Evolutionary conservation across 768 basidiomycete species (phyloP), one percentile per base, ranked within the genome.

Genomic region (Phylloporus sp.): DNA sequence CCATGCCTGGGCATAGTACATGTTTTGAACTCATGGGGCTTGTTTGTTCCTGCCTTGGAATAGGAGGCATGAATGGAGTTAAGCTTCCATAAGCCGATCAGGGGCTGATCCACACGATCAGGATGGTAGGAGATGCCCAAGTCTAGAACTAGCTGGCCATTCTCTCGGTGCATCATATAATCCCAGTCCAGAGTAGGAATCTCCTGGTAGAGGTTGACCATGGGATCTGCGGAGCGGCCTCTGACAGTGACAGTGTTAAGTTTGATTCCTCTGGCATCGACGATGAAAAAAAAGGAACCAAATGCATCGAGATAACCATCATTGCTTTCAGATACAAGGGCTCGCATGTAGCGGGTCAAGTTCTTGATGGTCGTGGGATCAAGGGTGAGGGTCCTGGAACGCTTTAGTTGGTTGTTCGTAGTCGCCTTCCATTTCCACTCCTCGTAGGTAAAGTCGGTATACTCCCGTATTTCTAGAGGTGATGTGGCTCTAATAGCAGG

Each of bases 271-370:
- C 52, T 55, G 36, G 24, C 26, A 7, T 60, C 54, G 0, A 28
- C 23, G 8, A 60, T 53, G 36, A 59, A 60, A 47, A 50, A 59
- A 41, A 56, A 60, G 9, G 57, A 60, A 10, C 57, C 47, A 5
- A 54, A 60, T 0, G 10, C 4, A 6, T 46, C 40, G 4, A 54
- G 53, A 46, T 42, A 12, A 34, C 31, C 27, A 5, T 36, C 38
- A 7, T 26, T 8, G 50, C 34, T 45, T 20, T 46, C 6, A 6
- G 45, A 42, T 7, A 54, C 32, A 5, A 55, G 2, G n/a, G 2
- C 1, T 7, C 28, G 39, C 54, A 55, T 55, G 26, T 27, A 27
- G 6, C 22, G 4, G 13, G 43, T 11, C 45, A 55, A 4, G 23
- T 32, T 24, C 6, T 51, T 20, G 0, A 55, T 55, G 4, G 40